Conservation (phyloP, 2,329 filamentous ascomycete species). For the Aspergillus fischeri region DNA sequence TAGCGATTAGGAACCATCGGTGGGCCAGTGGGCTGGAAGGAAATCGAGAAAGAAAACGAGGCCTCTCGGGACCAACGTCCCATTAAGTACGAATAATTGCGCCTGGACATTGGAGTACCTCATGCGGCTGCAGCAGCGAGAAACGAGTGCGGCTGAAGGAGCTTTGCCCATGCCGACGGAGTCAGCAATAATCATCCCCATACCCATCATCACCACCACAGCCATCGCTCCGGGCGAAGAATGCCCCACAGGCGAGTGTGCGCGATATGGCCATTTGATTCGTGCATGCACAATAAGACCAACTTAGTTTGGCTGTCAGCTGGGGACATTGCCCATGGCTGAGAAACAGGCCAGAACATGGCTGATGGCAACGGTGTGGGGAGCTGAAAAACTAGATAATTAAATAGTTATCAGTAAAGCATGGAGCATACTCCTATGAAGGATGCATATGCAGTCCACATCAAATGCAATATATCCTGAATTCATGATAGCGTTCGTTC, state of each 20-base stretch:
- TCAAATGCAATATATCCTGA: background rate
- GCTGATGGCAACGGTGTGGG: background rate
- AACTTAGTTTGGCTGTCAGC: background rate
- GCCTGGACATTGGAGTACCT: background rate
- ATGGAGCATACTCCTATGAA: background rate
- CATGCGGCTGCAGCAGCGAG: background rate
- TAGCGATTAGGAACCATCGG: background rate
- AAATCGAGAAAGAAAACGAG: background rate
- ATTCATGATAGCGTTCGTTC: background rate
- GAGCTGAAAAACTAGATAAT: background rate
- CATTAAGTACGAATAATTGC: background rate
- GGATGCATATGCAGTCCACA: background rate
- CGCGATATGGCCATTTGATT: slow-evolving; percentile 1
- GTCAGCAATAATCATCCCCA: background rate
- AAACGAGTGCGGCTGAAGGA: background rate
- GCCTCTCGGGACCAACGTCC: background rate
- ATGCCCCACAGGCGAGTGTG: background rate
- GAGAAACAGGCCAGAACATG: background rate
- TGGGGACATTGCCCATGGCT: background rate
- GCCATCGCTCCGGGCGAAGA: slow-evolving; percentile 2
- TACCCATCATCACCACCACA: background rate
- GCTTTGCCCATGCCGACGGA: background rate
- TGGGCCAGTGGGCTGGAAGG: background rate
- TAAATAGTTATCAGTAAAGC: background rate
- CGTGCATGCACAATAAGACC: background rate